These are phyloP conservation scores for Aspergillus chevalieri DNA, from an alignment of 2,329 filamentous ascomycete genomes.

Conservation along the genomic window DNA sequence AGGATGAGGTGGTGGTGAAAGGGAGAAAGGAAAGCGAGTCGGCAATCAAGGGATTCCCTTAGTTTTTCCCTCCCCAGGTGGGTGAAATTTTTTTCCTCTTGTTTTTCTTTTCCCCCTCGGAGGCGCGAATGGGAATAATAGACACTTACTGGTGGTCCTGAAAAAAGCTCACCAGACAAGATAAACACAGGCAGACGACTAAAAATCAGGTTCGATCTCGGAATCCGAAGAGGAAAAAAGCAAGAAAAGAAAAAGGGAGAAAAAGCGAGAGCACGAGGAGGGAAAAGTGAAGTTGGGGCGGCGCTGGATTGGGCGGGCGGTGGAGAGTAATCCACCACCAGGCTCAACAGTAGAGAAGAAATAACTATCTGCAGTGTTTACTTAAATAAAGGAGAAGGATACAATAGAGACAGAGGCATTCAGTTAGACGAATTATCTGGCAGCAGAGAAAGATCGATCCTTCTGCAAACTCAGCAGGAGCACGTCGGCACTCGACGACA, in stretches of 20 bases:
- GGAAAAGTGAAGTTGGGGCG: neutral
- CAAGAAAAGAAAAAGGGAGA: neutral
- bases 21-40: slow-evolving; percentile 11
- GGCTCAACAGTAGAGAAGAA: neutral
- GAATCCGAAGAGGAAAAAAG: neutral
- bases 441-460: no score
- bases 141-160: neutral
- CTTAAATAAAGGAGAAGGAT: no score
- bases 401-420: no score
- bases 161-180: neutral
- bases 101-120: neutral
- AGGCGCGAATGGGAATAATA: no score
- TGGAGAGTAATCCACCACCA: neutral
- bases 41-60: neutral
- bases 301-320: neutral
- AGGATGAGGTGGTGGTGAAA: slow-evolving; percentile 3
- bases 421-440: no score
- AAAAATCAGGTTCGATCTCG: neutral
- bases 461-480: no score
- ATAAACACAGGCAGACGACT: neutral
- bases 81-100: neutral
- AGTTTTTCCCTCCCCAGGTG: neutral
- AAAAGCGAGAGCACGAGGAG: neutral
- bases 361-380: no score
- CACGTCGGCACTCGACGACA: no score